phyloP scores from a whole-genome alignment of 768 basidiomycete species.

The Cyathus striatus region DNA sequence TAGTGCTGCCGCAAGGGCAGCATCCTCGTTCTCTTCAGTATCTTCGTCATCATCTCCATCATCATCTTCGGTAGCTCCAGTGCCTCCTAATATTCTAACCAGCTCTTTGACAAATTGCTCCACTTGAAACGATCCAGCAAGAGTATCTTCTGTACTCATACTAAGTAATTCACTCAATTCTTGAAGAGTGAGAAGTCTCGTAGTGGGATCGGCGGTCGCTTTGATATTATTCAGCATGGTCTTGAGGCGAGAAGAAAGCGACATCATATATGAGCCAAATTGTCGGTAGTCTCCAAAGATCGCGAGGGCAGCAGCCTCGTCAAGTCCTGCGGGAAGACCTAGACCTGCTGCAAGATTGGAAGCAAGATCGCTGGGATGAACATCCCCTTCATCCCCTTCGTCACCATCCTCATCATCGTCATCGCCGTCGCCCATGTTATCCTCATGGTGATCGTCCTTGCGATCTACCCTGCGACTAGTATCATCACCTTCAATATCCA shows the following conservation, averaged over 20 bases:
- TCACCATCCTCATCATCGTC: constrained; percentile 44
- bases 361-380: constrained; percentile 29
- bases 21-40: constrained; percentile 73
- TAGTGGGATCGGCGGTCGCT: constrained; percentile 75
- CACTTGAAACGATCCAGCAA: constrained; percentile 93
- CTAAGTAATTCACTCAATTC: constrained; percentile 93
- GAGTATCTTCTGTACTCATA: constrained; percentile 95
- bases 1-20: constrained; percentile 81
- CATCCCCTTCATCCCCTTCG: constrained; percentile 42
- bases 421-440: constrained; percentile 25
- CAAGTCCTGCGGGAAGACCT: constrained; percentile 45
- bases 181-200: constrained; percentile 84
- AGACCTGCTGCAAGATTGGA: constrained; percentile 36
- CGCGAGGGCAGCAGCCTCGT: constrained; percentile 70
- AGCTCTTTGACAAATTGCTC: constrained; percentile 91
- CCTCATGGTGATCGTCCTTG: constrained; percentile 19
- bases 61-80: constrained; percentile 65
- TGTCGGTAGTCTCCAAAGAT: constrained; percentile 86
- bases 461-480: no score
- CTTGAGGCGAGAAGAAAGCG: constrained; percentile 83
- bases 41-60: constrained; percentile 67
- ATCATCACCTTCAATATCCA: constrained; percentile 30
- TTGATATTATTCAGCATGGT: constrained; percentile 88
- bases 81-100: constrained; percentile 84
- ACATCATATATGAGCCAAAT: constrained; percentile 90